Base-by-base conservation (phyloP, 2,329 filamentous ascomycete species). In the Arthroderma sp. region DNA sequence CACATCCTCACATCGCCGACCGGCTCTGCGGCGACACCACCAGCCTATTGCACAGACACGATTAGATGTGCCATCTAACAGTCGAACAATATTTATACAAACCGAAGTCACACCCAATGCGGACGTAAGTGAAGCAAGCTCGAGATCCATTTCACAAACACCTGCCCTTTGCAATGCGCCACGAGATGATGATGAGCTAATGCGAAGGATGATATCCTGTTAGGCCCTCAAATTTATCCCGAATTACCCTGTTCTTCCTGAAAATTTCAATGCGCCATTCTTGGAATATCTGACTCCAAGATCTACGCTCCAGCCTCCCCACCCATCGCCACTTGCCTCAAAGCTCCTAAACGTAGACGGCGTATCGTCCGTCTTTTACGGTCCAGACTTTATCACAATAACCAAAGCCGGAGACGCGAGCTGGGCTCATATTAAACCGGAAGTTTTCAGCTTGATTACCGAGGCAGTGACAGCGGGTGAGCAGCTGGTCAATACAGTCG, bases 381-480 rank as follows among this genome's bases (percentile, higher is more conserved):
- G 89, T 43, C 69, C 78, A 31, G 88, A 98, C 63, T 96, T 94
- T 69, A 96, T 98, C 66, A 98, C 91, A 8, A 83, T 98, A 32
- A 95, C 84, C 37, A 98, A 98, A 65, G 78, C 85, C 40, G 74
- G 79, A 51, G 84, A 91, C 53, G 84, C 83, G 3, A 86, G 88
- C 57, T 98, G 91, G 91, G 83, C 85, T 34, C 86, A 95, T 62
- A 80, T 98, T 57, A 91, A 91, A 58, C 89, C 91, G 1, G 91
- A 98, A 65, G 79, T 96, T 29, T 98, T 96, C 66, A 83, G 86
- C 50, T 71, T 96, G 49, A 95, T 98, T 63, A 96, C 87, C 41
- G 89, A 96, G 66, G 81, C 83, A 33, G 80, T 98, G 48, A 91
- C 85, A 1, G 80, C 80, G 3, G 89, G 89, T 5, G 80, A 89